Percentiles rank a stretch among this genome's conserved stretches.
These are phyloP conservation scores for Chlamydomonas sp. DNA, from an alignment of 139 green algal genomes.

Conservation along the genomic window DNA sequence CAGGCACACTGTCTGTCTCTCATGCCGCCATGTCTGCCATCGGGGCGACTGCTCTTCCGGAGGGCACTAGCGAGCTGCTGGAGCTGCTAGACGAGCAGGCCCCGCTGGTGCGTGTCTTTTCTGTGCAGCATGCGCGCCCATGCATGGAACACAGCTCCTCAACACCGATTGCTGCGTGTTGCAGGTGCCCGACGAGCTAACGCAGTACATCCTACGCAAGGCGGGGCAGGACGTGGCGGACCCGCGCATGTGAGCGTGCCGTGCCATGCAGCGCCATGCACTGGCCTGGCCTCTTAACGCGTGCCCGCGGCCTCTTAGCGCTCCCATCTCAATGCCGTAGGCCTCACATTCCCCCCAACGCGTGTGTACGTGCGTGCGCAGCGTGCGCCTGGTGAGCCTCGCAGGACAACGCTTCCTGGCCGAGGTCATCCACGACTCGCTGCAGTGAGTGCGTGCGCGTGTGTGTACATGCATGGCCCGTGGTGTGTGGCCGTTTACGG, in stretches of 20 bases:
- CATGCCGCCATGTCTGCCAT: too few species aligned
- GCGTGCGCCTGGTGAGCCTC: constrained; percentile 18
- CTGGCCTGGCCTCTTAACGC: neutral
- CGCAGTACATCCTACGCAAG: constrained; percentile 22
- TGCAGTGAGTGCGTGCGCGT: constrained; percentile 21
- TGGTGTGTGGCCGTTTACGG: too few species aligned
- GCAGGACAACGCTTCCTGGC: constrained; percentile 25
- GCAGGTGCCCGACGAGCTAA: constrained; percentile 27
- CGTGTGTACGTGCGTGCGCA: neutral
- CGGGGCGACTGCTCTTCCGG: constrained; percentile 15
- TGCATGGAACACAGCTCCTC: neutral
- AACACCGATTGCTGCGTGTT: neutral
- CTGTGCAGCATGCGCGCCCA: neutral
- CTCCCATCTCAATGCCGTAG: neutral
- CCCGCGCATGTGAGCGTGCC: constrained; percentile 11
- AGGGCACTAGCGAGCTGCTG: constrained; percentile 15
- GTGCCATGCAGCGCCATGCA: neutral
- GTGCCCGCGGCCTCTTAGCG: neutral
- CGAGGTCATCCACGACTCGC: constrained; percentile 17
- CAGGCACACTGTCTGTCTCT: too few species aligned
- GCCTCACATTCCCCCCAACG: neutral
- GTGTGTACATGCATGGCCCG: neutral
- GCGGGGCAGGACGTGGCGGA: constrained; percentile 21
- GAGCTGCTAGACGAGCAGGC: constrained; percentile 19
- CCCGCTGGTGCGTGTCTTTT: neutral